These are phyloP conservation scores for Gilbertella persicaria DNA, from an alignment of 371 early-diverging fungal species.

Conservation along the genomic window DNA sequence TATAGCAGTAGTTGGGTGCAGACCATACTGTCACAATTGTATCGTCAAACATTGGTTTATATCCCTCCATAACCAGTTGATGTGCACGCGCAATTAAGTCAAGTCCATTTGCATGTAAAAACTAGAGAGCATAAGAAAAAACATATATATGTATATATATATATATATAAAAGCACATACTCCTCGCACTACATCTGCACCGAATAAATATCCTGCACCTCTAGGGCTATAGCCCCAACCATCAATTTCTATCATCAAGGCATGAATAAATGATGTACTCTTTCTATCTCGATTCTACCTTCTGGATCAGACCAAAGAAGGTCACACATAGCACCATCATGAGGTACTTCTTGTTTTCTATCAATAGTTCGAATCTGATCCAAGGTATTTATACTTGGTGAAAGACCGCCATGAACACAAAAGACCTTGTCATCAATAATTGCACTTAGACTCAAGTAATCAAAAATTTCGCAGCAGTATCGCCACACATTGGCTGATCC, in stretches of 20 bases:
- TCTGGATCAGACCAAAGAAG: constrained; percentile 99
- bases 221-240: constrained; percentile 98
- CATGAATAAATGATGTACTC: constrained; percentile 1
- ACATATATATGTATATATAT: neutral
- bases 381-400: constrained; percentile 90
- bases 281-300: constrained; percentile 35
- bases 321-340: constrained; percentile 99
- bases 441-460: constrained; percentile 93
- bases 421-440: constrained; percentile 94
- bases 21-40: constrained; percentile 99
- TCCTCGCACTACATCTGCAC: constrained; percentile 84
- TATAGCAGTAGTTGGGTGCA: constrained; percentile 99
- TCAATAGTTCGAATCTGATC: constrained; percentile 98
- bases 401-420: constrained; percentile 98
- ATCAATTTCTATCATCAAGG: constrained; percentile 62
- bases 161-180: constrained; percentile 41
- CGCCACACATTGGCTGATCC: constrained; percentile 98
- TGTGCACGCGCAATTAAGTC: constrained; percentile 98
- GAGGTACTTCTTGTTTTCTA: constrained; percentile 98
- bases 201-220: constrained; percentile 99
- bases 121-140: constrained; percentile 42
- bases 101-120: constrained; percentile 87
- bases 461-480: constrained; percentile 98
- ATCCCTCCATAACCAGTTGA: constrained; percentile 99
- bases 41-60: constrained; percentile 92